These are phyloP conservation scores for Arthrobotrys sinensis DNA, from an alignment of 2,329 filamentous ascomycete species.

Conservation along the genomic window DNA sequence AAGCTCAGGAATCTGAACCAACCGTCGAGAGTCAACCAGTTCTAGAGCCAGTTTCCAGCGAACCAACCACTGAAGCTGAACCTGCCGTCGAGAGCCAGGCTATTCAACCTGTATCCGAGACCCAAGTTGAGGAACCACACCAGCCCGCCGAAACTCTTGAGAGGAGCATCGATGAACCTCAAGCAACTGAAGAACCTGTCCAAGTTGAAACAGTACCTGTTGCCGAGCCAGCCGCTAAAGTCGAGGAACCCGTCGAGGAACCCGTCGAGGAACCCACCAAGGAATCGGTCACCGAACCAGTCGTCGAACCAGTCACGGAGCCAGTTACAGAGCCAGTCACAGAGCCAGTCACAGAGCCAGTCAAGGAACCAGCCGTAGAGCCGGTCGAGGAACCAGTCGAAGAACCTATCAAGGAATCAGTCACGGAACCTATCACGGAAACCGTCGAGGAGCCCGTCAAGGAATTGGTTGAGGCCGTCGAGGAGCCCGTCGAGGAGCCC, in stretches of 20 bases:
- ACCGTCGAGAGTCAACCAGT: conserved; percentile 9
- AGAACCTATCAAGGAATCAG: too few species aligned
- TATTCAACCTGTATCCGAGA: conserved; percentile 3
- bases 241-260: too few species aligned
- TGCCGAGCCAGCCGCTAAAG: too few species aligned
- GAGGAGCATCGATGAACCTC: conserved; percentile 7
- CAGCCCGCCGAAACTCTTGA: conserved; percentile 13
- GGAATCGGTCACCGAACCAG: too few species aligned
- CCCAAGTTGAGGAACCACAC: conserved; percentile 10
- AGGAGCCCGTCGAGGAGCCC: neutral
- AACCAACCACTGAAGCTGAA: conserved; percentile 14
- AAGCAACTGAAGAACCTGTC: conserved; percentile 9
- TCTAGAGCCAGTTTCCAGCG: neutral
- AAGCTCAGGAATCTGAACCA: conserved; percentile 16
- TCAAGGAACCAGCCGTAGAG: neutral
- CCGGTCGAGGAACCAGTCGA: conserved; percentile 16
- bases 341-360: conserved; percentile 3
- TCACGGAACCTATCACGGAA: conserved; percentile 6
- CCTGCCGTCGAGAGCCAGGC: conserved; percentile 9
- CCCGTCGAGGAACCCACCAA: too few species aligned
- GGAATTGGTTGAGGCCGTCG: too few species aligned
- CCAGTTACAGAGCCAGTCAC: neutral
- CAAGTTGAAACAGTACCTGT: conserved; percentile 10
- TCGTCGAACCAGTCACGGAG: too few species aligned
- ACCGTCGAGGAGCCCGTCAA: conserved; percentile 13